A percentile compares a stretch with the other conserved stretches of the same genome.
Evolutionary conservation across 2,329 filamentous ascomycete genomes (phyloP).

Genomic region (Diaporthe destruens): DNA sequence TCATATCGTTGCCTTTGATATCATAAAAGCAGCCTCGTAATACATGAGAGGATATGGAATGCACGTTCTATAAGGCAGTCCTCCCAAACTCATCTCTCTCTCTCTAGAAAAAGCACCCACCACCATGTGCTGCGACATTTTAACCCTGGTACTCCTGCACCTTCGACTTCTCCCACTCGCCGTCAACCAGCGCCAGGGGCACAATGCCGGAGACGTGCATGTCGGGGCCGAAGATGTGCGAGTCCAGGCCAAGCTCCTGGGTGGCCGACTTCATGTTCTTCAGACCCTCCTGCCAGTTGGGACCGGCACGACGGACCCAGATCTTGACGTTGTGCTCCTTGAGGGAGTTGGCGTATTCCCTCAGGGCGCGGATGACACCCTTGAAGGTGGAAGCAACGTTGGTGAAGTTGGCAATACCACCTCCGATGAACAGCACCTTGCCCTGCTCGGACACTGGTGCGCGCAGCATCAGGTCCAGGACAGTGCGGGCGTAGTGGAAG

Average conservation of each 20-base stretch:
- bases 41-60: slow-evolving; percentile 43
- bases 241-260: slow-evolving; percentile 86
- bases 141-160: slow-evolving; percentile 72
- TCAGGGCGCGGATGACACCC: slow-evolving; percentile 96
- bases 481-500: slow-evolving; percentile 98
- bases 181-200: slow-evolving; percentile 83
- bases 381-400: slow-evolving; percentile 99
- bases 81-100: slow-evolving; percentile 36
- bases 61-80: slow-evolving; percentile 42
- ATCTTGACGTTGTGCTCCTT: slow-evolving; percentile 98
- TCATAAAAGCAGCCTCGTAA: slow-evolving; percentile 34
- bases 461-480: slow-evolving; percentile 97
- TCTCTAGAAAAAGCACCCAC: slow-evolving; percentile 36
- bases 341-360: slow-evolving; percentile 87
- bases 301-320: slow-evolving; percentile 90
- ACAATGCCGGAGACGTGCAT: slow-evolving; percentile 99
- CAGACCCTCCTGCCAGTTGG: slow-evolving; percentile 99
- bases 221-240: slow-evolving; percentile 76
- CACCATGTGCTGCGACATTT: slow-evolving; percentile 42
- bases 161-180: slow-evolving; percentile 72
- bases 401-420: slow-evolving; percentile 99
- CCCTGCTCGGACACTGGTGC: slow-evolving; percentile 86
- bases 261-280: slow-evolving; percentile 99
- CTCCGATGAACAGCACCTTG: slow-evolving; percentile 99
- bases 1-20: slow-evolving; percentile 34